Conservation (phyloP, 2,329 filamentous ascomycete genomes). For the Ceratocystis diversiconidia region DNA sequence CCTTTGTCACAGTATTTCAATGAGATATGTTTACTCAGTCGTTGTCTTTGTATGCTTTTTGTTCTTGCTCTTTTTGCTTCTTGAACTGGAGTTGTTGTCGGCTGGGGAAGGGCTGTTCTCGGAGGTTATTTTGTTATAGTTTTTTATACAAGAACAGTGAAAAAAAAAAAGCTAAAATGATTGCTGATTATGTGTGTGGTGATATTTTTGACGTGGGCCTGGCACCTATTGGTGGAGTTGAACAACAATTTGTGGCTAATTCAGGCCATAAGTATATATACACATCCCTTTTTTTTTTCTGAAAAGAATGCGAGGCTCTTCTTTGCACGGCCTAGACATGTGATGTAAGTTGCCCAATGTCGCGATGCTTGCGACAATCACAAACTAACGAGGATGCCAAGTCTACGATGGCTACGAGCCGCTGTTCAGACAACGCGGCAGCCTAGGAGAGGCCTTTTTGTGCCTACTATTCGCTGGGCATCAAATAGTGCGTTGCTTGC, state of each 20-base stretch:
- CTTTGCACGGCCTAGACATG: not conserved
- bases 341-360: not conserved
- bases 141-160: not conserved
- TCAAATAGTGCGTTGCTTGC: slow-evolving; percentile 1
- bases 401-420: not conserved
- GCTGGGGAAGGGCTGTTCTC: not conserved
- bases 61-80: not conserved
- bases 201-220: not conserved
- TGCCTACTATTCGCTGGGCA: not conserved
- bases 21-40: not conserved
- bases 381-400: not conserved
- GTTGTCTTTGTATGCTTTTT: not conserved
- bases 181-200: not conserved
- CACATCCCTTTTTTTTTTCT: not conserved
- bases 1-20: not conserved
- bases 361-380: not conserved
- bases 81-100: not conserved
- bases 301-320: not conserved
- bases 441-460: not conserved
- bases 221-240: not conserved
- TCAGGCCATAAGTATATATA: slow-evolving; percentile 12
- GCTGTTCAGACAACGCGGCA: not conserved
- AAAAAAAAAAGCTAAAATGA: not conserved
- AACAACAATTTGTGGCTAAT: not conserved
- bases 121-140: not conserved